Evolutionary conservation across 139 green algal species (phyloP), one percentile per base, ranked within the genome.

Genomic region (Asterochloris erici): DNA sequence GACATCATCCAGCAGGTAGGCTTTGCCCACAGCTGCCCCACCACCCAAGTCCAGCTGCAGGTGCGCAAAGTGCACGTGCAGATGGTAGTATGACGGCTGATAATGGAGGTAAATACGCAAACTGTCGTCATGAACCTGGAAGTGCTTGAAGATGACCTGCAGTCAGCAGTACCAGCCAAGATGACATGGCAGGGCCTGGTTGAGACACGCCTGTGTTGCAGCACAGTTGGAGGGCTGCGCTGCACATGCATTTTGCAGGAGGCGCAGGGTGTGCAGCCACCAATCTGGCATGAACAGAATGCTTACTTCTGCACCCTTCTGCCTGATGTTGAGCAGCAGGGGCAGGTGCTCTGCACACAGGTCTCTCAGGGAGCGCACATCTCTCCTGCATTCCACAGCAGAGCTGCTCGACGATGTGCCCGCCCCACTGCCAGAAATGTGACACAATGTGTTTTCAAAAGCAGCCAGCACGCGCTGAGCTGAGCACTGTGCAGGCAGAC

Each of bases 71-170:
- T 91, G 88, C 23, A 91, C 83, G 77, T 92, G 89, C 38, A 92
- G 74, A 77, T 90, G 86, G 84, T 88, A 90, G 78, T 92, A 92
- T 26, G 75, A 87, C 10, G 88, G 88, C n/a, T 82, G 86, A 83
- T 92, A 93, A 84, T 92, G 90, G 19, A 92, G 73, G 73, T 85
- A 92, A 0, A 88, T 24, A 6, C 88, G 82, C 63, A 93, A 78
- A 4, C 85, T 63, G 15, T 81, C 29, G 16, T 68, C 23, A 0
- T 54, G 62, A 16, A 93, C 84, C 1, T 84, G 84, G 80, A 85
- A 91, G 29, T 83, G 84, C 9, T 88, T 73, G 26, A 73, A 11
- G 68, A 93, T 87, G 9, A 80, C 89, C 86, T 93, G 85, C 73
- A 78, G 28, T 54, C 38, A 54, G 38, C 38, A 54, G 38, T 54